Evolutionary conservation across 208 protist species (phyloP).

Genomic region (Leishmania tarentolae): DNA sequence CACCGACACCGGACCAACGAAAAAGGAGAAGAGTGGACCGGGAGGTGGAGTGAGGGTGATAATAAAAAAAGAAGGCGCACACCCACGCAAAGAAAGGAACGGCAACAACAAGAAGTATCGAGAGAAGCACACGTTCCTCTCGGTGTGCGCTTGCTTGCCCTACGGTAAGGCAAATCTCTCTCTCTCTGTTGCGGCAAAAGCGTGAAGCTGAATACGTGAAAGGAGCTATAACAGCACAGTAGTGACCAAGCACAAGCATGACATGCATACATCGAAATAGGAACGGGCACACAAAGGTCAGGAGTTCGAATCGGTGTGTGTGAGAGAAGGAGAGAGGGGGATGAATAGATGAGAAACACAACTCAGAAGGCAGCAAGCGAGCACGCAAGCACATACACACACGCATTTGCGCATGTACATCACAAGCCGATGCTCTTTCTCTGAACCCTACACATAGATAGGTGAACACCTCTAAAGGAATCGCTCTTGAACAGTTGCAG

Average conservation of each 20-base stretch:
- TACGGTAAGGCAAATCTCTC: too few species aligned
- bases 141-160: not conserved
- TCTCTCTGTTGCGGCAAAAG: slow-evolving; percentile 8
- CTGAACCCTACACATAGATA: too few species aligned
- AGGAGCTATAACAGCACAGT: not conserved
- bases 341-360: not conserved
- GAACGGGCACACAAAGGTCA: not conserved
- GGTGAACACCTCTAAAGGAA: not conserved
- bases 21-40: not conserved
- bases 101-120: too few species aligned
- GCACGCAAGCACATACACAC: not conserved
- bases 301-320: not conserved
- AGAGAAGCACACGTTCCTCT: not conserved
- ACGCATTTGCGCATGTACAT: too few species aligned
- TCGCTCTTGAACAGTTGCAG: not conserved
- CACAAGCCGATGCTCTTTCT: too few species aligned
- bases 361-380: not conserved
- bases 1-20: not conserved
- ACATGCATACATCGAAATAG: not conserved
- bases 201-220: not conserved
- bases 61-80: too few species aligned
- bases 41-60: too few species aligned
- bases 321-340: not conserved
- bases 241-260: not conserved
- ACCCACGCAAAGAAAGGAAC: too few species aligned